phyloP scores from a whole-genome alignment of 331 rosid genomes.

The Malus hybrid region DNA sequence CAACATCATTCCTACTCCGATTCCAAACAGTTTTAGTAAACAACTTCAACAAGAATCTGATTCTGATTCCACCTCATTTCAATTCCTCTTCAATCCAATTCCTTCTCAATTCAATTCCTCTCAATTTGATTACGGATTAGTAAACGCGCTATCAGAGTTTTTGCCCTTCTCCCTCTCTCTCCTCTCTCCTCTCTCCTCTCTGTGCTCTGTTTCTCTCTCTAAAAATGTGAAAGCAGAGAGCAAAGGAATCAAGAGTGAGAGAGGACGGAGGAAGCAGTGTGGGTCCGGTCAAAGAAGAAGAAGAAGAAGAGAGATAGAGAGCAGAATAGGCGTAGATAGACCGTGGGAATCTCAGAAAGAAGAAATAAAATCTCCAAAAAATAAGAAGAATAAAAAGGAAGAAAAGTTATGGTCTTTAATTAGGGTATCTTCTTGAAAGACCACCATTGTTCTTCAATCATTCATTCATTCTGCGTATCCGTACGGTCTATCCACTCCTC shows the following conservation, averaged over 20 bases:
- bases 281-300: neutral
- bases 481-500: conserved; percentile 45
- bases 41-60: no score
- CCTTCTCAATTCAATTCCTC: no score
- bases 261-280: conserved; percentile 9
- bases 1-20: no score
- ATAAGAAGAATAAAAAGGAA: neutral
- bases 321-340: conserved; percentile 30
- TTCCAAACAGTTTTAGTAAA: no score
- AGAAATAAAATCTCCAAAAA: neutral
- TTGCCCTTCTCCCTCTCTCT: neutral
- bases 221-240: conserved; percentile 1
- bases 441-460: neutral
- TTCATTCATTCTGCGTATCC: conserved; percentile 30
- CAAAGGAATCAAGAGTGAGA: neutral
- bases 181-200: no score
- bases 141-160: no score
- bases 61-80: no score
- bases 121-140: no score
- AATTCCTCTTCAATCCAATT: no score
- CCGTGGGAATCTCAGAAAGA: conserved; percentile 55
- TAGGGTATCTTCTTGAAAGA: neutral
- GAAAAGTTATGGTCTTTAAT: neutral
- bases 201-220: neutral
- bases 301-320: conserved; percentile 14